Evolutionary conservation across 164 flowering plant species (phyloP).

Genomic region (Tinospora cordifolia): DNA sequence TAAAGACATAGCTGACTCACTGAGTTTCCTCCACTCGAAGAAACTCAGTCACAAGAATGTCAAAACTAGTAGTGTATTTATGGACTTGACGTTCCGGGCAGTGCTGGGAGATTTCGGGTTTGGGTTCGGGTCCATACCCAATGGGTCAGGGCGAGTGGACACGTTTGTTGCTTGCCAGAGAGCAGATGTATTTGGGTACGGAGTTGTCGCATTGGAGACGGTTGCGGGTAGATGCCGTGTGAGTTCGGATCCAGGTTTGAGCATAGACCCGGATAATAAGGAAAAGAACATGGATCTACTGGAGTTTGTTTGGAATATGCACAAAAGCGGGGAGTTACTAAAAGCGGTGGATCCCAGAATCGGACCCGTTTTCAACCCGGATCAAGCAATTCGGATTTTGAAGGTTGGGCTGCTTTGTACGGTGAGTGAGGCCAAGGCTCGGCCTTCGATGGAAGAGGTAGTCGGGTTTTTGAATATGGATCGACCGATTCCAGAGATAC

Average conservation of each 20-base stretch:
- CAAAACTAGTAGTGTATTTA: conserved; percentile 41
- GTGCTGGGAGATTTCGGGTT: conserved; percentile 30
- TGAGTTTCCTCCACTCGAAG: conserved; percentile 33
- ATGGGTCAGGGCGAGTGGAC: conserved; percentile 28
- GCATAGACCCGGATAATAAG: neutral
- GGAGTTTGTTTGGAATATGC: conserved; percentile 48
- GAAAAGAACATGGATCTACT: conserved; percentile 33
- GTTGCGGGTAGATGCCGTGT: conserved; percentile 37
- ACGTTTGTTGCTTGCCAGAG: conserved; percentile 18
- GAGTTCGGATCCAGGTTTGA: neutral
- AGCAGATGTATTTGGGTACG: conserved; percentile 41
- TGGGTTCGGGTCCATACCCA: conserved; percentile 20
- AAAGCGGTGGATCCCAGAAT: conserved; percentile 37
- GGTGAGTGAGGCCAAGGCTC: conserved; percentile 29
- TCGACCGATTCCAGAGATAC: conserved; percentile 33
- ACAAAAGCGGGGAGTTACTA: conserved; percentile 22
- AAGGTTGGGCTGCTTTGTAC: conserved; percentile 50
- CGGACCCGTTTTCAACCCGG: conserved; percentile 27
- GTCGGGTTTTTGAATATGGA: conserved; percentile 28
- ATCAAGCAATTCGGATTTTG: conserved; percentile 29
- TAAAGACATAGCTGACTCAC: conserved; percentile 25
- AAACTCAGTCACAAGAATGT: conserved; percentile 41
- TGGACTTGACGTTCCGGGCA: conserved; percentile 34
- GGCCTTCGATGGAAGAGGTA: conserved; percentile 45
- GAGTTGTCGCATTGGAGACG: conserved; percentile 36